Evolutionary conservation across 106 monocot genomes (phyloP).

Genomic region (Chionographis japonica): DNA sequence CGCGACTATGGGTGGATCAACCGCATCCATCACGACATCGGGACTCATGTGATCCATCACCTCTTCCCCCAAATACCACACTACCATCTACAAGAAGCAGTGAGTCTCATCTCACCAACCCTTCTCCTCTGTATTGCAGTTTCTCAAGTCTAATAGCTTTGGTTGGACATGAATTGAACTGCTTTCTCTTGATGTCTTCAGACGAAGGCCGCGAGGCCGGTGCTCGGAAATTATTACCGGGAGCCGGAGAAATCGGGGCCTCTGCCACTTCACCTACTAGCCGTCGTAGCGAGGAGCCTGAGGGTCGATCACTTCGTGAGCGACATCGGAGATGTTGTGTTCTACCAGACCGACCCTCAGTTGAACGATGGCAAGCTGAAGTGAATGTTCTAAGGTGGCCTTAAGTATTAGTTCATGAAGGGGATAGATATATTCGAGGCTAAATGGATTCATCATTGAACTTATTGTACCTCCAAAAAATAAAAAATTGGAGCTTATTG

Average conservation of each 20-base stretch:
- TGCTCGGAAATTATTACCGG: constrained; percentile 57
- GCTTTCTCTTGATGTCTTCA: constrained; percentile 4
- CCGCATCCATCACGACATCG: constrained; percentile 61
- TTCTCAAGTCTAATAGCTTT: not conserved
- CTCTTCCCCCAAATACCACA: constrained; percentile 76
- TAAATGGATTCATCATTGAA: too few species aligned
- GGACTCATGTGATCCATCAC: constrained; percentile 63
- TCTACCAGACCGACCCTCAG: constrained; percentile 39
- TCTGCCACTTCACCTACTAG: constrained; percentile 39
- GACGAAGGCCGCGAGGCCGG: constrained; percentile 49
- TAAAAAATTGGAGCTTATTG: too few species aligned
- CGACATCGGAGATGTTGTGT: constrained; percentile 45
- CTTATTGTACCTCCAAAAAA: too few species aligned
- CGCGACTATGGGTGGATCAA: constrained; percentile 64
- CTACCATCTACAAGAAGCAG: constrained; percentile 56
- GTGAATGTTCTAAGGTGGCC: too few species aligned
- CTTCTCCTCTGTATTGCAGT: not conserved
- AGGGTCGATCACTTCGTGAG: constrained; percentile 49
- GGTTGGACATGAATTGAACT: too few species aligned
- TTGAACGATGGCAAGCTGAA: not conserved
- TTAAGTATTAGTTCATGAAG: too few species aligned
- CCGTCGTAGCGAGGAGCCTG: constrained; percentile 33
- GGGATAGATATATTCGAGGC: too few species aligned
- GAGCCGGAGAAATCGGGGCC: constrained; percentile 51
- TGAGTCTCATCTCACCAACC: constrained; percentile 12